phyloP scores from a whole-genome alignment of 116 monocot species.

The Phalaenopsis hybrid region DNA sequence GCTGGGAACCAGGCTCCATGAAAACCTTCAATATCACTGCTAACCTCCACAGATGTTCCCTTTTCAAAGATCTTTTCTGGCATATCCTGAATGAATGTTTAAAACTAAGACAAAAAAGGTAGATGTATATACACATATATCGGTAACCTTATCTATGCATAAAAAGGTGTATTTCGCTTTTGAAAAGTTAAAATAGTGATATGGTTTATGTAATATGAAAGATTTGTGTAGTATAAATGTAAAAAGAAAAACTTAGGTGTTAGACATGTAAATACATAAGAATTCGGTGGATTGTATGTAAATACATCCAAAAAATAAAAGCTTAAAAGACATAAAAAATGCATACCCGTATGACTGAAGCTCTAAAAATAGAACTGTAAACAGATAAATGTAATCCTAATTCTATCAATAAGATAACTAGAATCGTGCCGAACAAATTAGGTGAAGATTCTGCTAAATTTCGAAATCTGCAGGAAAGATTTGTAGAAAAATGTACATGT shows the following conservation, averaged over 20 bases:
- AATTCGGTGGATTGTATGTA: too few relatives aligned
- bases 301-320: background rate
- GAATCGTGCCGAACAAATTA: background rate
- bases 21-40: conserved; percentile 72
- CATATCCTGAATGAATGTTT: conserved; percentile 17
- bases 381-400: background rate
- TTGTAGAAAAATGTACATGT: background rate
- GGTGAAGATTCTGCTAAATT: background rate
- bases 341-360: background rate
- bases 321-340: background rate
- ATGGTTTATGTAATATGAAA: too few relatives aligned
- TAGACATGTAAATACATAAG: too few relatives aligned
- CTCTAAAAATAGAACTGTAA: background rate
- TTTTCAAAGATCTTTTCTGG: conserved; percentile 11
- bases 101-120: background rate
- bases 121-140: too few relatives aligned
- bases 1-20: conserved; percentile 60
- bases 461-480: background rate
- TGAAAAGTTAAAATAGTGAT: too few relatives aligned
- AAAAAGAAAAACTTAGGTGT: too few relatives aligned
- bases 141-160: too few relatives aligned
- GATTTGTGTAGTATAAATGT: too few relatives aligned
- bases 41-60: conserved; percentile 60
- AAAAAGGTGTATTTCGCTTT: too few relatives aligned
- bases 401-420: background rate